Percentiles rank a stretch among this genome's conserved stretches.
These are phyloP conservation scores for Wallacemonas sp. DNA, from an alignment of 208 protist species.

Conservation along the genomic window DNA sequence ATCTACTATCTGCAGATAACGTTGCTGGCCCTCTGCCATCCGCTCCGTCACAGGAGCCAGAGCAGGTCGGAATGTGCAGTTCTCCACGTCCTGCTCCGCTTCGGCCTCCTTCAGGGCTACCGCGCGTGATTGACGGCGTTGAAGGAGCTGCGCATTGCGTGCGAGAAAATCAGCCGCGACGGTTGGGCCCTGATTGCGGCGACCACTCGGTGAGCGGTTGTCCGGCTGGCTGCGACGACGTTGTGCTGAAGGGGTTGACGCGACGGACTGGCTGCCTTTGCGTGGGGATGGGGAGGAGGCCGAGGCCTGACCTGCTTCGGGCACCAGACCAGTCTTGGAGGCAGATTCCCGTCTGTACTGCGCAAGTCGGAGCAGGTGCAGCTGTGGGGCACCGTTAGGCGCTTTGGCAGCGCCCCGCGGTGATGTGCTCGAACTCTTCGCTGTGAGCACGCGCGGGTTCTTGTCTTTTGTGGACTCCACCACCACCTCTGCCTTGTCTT, in stretches of 20 bases:
- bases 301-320: background rate
- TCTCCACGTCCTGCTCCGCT: conserved; percentile 9
- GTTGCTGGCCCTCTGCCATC: conserved; percentile 5
- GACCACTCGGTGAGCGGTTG: background rate
- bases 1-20: conserved; percentile 9
- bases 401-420: too few species aligned
- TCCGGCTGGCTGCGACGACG: too few species aligned
- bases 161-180: conserved; percentile 4
- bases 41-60: conserved; percentile 18
- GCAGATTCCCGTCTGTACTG: conserved; percentile 3
- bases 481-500: background rate
- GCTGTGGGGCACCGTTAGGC: too few species aligned
- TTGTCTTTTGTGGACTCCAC: background rate
- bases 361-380: conserved; percentile 2
- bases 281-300: too few species aligned
- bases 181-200: background rate
- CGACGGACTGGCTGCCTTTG: too few species aligned
- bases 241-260: background rate
- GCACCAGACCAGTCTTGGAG: background rate
- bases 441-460: background rate
- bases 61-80: conserved; percentile 45
- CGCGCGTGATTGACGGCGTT: conserved; percentile 9
- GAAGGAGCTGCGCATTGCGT: conserved; percentile 24
- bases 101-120: conserved; percentile 7
- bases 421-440: background rate